Conservation (phyloP, 306 rosid species). For the Prunus campanulata region DNA sequence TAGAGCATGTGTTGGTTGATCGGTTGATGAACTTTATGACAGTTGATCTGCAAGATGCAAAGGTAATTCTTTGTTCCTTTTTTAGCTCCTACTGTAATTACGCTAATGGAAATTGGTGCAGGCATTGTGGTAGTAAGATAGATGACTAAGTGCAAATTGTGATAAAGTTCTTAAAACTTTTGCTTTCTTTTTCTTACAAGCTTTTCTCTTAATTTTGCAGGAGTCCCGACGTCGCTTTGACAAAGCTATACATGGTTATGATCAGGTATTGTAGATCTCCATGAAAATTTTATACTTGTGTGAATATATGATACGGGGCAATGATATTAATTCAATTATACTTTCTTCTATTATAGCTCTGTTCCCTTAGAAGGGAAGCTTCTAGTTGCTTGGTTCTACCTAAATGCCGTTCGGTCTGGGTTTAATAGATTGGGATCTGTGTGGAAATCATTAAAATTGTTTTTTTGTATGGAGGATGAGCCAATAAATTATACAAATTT, state of each 20-base stretch:
- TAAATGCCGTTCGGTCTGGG: background rate
- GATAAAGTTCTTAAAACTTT: background rate
- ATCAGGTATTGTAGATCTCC: conserved; percentile 64
- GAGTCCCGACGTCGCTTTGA: conserved; percentile 79
- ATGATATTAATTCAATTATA: background rate
- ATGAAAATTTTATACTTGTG: background rate
- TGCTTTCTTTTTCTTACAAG: background rate
- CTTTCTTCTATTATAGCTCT: background rate
- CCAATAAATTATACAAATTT: background rate
- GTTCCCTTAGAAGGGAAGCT: background rate
- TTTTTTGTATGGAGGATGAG: background rate
- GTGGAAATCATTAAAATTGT: background rate
- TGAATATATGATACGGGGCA: background rate
- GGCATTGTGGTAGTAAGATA: background rate
- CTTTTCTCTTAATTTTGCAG: conserved; percentile 39
- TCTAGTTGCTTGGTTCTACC: background rate
- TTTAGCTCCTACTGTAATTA: background rate
- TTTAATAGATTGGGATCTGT: background rate
- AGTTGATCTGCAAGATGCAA: conserved; percentile 75
- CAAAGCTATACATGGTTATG: conserved; percentile 76
- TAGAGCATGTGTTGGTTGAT: conserved; percentile 86
- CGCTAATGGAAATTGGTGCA: background rate
- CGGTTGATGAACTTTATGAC: conserved; percentile 73
- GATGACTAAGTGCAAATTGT: background rate
- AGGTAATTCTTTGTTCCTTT: conserved; percentile 41